A percentile compares a stretch with the other conserved stretches of the same genome.
Conservation (phyloP, 2,329 filamentous ascomycete genomes). For the Lachnellula subtilissima region DNA sequence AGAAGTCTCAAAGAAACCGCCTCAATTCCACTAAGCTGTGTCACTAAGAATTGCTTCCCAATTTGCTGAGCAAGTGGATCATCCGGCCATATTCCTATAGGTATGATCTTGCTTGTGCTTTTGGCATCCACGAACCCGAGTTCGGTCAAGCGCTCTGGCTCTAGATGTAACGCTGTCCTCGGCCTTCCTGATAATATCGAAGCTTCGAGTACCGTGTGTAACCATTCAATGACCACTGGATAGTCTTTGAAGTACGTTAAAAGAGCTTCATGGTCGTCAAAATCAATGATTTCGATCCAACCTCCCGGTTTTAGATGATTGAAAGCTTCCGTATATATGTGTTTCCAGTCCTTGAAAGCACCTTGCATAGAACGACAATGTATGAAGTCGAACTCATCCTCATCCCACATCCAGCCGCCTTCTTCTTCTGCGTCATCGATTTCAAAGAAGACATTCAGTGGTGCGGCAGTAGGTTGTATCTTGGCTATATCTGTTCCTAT, state of each 20-base stretch:
- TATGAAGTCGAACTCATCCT: conserved; percentile 53
- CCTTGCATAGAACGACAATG: conserved; percentile 56
- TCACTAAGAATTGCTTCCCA: conserved; percentile 25
- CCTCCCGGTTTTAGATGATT: conserved; percentile 28
- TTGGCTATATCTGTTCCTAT: conserved; percentile 56
- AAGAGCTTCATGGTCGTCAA: conserved; percentile 22
- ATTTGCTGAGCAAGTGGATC: conserved; percentile 25
- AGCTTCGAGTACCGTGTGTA: conserved; percentile 15
- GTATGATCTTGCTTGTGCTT: conserved; percentile 23
- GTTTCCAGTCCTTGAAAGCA: conserved; percentile 50
- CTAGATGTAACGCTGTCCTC: conserved; percentile 18
- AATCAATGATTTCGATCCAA: conserved; percentile 31
- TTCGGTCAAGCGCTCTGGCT: conserved; percentile 25
- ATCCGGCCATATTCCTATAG: conserved; percentile 33
- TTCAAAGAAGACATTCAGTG: conserved; percentile 59
- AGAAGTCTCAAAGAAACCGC: conserved; percentile 23
- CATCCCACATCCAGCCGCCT: conserved; percentile 46
- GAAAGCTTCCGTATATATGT: conserved; percentile 50
- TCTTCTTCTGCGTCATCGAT: conserved; percentile 52
- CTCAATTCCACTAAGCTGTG: conserved; percentile 23
- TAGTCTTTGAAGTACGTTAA: conserved; percentile 16
- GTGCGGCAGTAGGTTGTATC: conserved; percentile 54
- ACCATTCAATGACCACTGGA: conserved; percentile 9
- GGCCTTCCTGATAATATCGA: conserved; percentile 19
- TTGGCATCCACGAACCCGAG: conserved; percentile 41